A percentile compares a stretch with the other conserved stretches of the same genome.
phyloP scores from a whole-genome alignment of 768 basidiomycete species.

The Kwoniella botswanensis region DNA sequence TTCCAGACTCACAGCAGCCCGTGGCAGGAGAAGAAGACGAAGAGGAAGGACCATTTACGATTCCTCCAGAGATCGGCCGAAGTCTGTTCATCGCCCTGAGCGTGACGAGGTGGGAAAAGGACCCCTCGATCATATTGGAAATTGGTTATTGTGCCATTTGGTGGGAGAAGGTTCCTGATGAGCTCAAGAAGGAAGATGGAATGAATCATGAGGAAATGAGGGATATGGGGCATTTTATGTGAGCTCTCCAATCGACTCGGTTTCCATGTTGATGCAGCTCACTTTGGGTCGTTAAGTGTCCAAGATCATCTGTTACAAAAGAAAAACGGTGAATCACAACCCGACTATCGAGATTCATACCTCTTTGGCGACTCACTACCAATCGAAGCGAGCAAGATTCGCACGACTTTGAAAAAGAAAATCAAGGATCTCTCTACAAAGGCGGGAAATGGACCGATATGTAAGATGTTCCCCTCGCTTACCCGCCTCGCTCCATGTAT shows the following conservation, averaged over 20 bases:
- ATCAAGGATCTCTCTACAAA: slow-evolving; percentile 39
- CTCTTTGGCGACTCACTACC: slow-evolving; percentile 46
- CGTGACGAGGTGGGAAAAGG: slow-evolving; percentile 49
- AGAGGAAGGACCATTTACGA: neutral
- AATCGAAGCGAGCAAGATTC: slow-evolving; percentile 29
- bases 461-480: slow-evolving; percentile 1
- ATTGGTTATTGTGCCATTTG: slow-evolving; percentile 52
- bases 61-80: slow-evolving; percentile 33
- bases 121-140: slow-evolving; percentile 43
- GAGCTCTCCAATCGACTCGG: slow-evolving; percentile 18
- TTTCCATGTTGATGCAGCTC: neutral
- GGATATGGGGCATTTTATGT: slow-evolving; percentile 53
- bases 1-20: slow-evolving; percentile 8
- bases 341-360: slow-evolving; percentile 36
- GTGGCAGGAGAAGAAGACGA: slow-evolving; percentile 6
- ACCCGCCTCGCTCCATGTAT: neutral
- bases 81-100: slow-evolving; percentile 48
- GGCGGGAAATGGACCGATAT: slow-evolving; percentile 45
- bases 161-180: slow-evolving; percentile 39
- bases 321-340: slow-evolving; percentile 33
- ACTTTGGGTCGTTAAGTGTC: slow-evolving; percentile 26
- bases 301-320: slow-evolving; percentile 45
- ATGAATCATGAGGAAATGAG: slow-evolving; percentile 38
- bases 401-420: slow-evolving; percentile 27
- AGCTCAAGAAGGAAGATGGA: slow-evolving; percentile 5